Base-by-base conservation (phyloP, 495 filamentous ascomycete genomes). In the Neurospora africana region DNA sequence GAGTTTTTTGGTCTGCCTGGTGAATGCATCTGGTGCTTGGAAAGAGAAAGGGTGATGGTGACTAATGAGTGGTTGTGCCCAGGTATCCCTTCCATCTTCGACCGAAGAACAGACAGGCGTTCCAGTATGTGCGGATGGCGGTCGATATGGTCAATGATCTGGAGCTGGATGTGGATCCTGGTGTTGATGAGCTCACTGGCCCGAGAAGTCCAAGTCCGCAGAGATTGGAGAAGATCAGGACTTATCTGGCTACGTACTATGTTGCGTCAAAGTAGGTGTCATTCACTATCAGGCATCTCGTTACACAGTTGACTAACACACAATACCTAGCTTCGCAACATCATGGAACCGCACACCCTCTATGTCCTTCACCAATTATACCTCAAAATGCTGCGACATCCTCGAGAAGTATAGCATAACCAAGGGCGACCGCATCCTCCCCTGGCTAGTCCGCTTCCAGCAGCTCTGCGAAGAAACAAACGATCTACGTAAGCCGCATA, bases 61-160 rank as follows among this genome's bases (percentile, higher is more conserved):
- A n/a, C 41, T 68, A 3, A n/a, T 58, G 21, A 13, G 21, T 53
- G 11, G 40, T 19, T 19, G 13, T 44, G 38, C 21, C 10, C 40
- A 85, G 83, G 83, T 85, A 84, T 53, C 83, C 84, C 3, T 84
- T 84, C 69, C 83, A 86, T 70, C 76, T 86, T n/a, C 76, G 83
- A 13, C 84, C 84, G 2, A 84, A 78, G 67, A 84, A 82, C 71
- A 83, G 75, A 69, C 83, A 83, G 68, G 72, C 78, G 0, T 75
- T 78, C 1, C 83, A 84, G 69, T 86, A 85, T 74, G 70, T 83
- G n/a, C 76, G 81, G 17, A 86, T 86, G 83, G 78, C 82, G 0
- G 78, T 82, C 35, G 84, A 86, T 47, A 80, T 86, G n/a, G 75
- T 84, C 21, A 77, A 73, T 30, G 84, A 86, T 68, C 74, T 86